phyloP scores from a whole-genome alignment of 2,329 filamentous ascomycete genomes.

The Fusarium nygamai region DNA sequence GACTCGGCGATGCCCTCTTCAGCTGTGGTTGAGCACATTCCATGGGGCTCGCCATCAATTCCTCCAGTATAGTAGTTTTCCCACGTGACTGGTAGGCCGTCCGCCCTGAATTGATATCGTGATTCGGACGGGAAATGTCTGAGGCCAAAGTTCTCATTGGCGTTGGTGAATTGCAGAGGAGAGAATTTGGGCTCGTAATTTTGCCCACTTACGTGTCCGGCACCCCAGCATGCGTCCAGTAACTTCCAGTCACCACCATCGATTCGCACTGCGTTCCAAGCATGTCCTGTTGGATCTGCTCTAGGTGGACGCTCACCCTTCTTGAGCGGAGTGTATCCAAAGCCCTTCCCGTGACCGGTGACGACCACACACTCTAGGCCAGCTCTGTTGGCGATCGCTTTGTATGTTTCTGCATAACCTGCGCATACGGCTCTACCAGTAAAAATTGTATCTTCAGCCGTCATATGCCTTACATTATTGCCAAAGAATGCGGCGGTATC shows the following conservation, averaged over 20 bases:
- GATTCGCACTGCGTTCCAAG: slow-evolving; percentile 93
- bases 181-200: slow-evolving; percentile 75
- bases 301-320: slow-evolving; percentile 74
- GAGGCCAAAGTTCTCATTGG: slow-evolving; percentile 83
- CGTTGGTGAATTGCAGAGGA: slow-evolving; percentile 66
- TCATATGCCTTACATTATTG: slow-evolving; percentile 71
- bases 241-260: slow-evolving; percentile 92
- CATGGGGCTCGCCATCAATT: slow-evolving; percentile 58
- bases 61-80: slow-evolving; percentile 82
- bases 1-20: slow-evolving; percentile 64
- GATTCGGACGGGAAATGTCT: slow-evolving; percentile 80
- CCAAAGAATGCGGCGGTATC: slow-evolving; percentile 83
- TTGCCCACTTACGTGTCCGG: slow-evolving; percentile 67
- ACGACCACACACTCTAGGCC: slow-evolving; percentile 83
- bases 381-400: slow-evolving; percentile 78
- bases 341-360: slow-evolving; percentile 86
- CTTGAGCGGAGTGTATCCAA: slow-evolving; percentile 71
- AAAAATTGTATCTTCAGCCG: slow-evolving; percentile 77
- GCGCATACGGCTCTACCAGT: slow-evolving; percentile 88
- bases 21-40: slow-evolving; percentile 56
- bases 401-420: slow-evolving; percentile 87
- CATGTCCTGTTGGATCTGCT: slow-evolving; percentile 72
- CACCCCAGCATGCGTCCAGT: slow-evolving; percentile 92
- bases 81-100: slow-evolving; percentile 76
- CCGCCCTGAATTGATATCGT: slow-evolving; percentile 76